Base-by-base conservation (phyloP, 1,284 basidiomycete species). In the Flammula alnicola region DNA sequence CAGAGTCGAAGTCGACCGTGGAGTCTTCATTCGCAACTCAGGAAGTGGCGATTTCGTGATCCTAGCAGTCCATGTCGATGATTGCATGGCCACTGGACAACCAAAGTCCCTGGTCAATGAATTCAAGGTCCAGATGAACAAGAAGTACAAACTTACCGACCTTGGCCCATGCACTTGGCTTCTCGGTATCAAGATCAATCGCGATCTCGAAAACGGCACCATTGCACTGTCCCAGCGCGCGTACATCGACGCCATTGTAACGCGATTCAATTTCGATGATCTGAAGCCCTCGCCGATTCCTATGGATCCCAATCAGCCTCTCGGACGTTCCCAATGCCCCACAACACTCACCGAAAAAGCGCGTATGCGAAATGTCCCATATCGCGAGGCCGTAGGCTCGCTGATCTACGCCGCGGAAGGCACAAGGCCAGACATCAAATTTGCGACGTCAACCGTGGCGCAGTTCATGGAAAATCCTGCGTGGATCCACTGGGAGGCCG, bases 171-270 rank as follows among this genome's bases (percentile, higher is more conserved):
- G 65, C 19, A 52, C 52, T 8, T 68, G 60, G 57, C 49, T 74
- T n/a, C 58, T 75, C 1, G 68, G 71, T 3, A 61, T 73, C 32
- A 56, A 67, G 44, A 57, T 75, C 47, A 47, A 39, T 4, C 58
- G 66, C 9, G 60, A 73, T 42, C 40, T 57, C 11, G 30, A 40
- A 3, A 48, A 39, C 1, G 39, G 63, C 5, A 69, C 64, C 2
- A 57, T 73, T 16, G 47, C 56, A 14, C 51, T 57, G 1, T 57
- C 46, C 17, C 55, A 57, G 36, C 6, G 26, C 1, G 27, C 45
- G 25, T 57, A 57, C 27, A 49, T 52, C 33, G 43, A 56, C 22
- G 29, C 54, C 22, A 56, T 56, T 3, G 6, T 56, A 6, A 14
- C 39, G 12, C 39, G 41, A 2, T 52, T 50, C 40, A 53, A 53